A percentile compares a stretch with the other conserved stretches of the same genome.
These are phyloP conservation scores for Kurtzmaniella quercitrusa DNA, from an alignment of 1,139 yeast genomes.

Conservation along the genomic window DNA sequence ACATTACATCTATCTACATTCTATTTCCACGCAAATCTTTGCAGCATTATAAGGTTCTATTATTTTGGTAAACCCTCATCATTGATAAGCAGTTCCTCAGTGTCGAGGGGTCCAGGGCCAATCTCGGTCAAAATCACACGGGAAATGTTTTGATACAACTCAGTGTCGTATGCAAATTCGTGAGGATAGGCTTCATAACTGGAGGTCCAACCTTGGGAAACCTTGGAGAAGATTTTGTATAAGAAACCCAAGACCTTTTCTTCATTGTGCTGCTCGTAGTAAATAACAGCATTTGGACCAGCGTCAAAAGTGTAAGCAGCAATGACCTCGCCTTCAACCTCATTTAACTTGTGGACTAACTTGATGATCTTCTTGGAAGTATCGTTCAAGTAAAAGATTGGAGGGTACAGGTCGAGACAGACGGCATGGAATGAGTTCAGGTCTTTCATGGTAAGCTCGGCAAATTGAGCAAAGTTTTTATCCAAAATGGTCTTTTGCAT, in stretches of 20 bases:
- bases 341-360: constrained; percentile 75
- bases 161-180: constrained; percentile 43
- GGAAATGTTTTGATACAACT: constrained; percentile 66
- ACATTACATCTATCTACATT: too few species aligned
- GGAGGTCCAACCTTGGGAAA: constrained; percentile 63
- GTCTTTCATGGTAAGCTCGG: constrained; percentile 89
- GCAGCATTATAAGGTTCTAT: too few species aligned
- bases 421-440: constrained; percentile 97
- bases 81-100: constrained; percentile 50
- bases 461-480: constrained; percentile 76
- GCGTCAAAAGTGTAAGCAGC: constrained; percentile 99
- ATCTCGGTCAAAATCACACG: constrained; percentile 79
- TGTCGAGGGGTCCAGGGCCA: constrained; percentile 79
- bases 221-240: constrained; percentile 48
- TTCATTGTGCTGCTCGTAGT: constrained; percentile 77
- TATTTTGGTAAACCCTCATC: constrained; percentile 32
- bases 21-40: too few species aligned
- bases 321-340: constrained; percentile 55
- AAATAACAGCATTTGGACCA: constrained; percentile 97
- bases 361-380: constrained; percentile 88
- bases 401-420: constrained; percentile 92
- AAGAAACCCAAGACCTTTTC: constrained; percentile 57
- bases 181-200: constrained; percentile 32
- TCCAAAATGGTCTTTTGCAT: constrained; percentile 74
- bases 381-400: constrained; percentile 92